A percentile compares a stretch with the other conserved stretches of the same genome.
Evolutionary conservation across 2,329 filamentous ascomycete genomes (phyloP).

Genomic region (Penicillium sp.): DNA sequence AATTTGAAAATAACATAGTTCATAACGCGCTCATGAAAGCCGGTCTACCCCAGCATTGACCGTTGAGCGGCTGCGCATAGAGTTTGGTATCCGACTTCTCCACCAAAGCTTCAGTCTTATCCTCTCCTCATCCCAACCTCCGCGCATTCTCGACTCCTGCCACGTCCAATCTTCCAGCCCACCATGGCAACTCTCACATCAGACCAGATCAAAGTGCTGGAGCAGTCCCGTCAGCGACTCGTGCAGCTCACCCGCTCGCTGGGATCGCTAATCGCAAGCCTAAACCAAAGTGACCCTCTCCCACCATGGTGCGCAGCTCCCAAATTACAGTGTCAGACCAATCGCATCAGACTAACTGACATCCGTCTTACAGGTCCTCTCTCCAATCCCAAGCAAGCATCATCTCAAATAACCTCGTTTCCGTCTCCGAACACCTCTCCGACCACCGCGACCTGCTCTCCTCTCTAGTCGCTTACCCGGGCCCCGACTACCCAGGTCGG

Average conservation of each 20-base stretch:
- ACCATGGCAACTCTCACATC: conserved; percentile 39
- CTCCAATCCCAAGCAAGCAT: conserved; percentile 71
- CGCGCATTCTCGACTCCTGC: neutral
- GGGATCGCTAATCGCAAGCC: conserved; percentile 59
- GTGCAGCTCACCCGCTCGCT: conserved; percentile 68
- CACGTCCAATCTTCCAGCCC: neutral
- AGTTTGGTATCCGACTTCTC: neutral
- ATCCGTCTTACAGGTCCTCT: conserved; percentile 55
- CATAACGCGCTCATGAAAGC: neutral
- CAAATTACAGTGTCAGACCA: neutral
- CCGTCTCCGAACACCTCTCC: conserved; percentile 63
- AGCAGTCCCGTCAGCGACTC: conserved; percentile 67
- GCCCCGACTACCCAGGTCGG: conserved; percentile 70
- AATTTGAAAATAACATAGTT: too few relatives aligned
- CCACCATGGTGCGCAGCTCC: conserved; percentile 60
- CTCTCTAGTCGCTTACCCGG: conserved; percentile 70
- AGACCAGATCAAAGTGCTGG: conserved; percentile 60
- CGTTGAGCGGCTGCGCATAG: neutral
- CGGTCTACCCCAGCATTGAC: neutral
- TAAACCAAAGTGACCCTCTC: conserved; percentile 63
- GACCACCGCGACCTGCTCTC: conserved; percentile 67
- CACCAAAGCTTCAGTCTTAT: neutral
- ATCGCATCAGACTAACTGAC: conserved; percentile 1
- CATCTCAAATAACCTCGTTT: conserved; percentile 67
- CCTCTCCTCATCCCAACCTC: neutral